Conservation (phyloP, 805 yeast genomes). For the Cyberlindnera subsufficiens region DNA sequence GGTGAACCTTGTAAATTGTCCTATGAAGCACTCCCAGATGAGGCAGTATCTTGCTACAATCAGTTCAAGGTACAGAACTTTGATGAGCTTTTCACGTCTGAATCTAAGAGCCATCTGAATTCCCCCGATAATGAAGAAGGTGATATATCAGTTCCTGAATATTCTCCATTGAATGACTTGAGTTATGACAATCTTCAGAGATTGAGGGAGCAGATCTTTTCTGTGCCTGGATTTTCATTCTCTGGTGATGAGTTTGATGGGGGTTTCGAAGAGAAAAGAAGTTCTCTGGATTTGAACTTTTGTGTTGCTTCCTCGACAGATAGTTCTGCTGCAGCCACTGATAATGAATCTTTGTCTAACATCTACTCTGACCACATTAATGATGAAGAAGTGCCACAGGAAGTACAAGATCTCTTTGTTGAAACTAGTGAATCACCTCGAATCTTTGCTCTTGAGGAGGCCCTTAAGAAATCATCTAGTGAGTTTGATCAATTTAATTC, state of each 20-base stretch:
- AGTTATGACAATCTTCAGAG: slow-evolving; percentile 2
- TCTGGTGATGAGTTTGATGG: slow-evolving; percentile 1
- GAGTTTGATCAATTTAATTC: no score
- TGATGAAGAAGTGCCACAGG: no score
- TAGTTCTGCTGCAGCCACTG: background rate
- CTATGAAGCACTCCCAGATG: background rate
- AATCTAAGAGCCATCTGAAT: background rate
- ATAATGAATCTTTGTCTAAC: background rate
- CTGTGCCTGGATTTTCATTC: background rate
- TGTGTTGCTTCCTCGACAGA: background rate
- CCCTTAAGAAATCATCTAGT: no score
- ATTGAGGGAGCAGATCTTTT: slow-evolving; percentile 1
- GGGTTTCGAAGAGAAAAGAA: no score
- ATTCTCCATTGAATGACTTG: slow-evolving; percentile 5
- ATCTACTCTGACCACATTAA: no score
- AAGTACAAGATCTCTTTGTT: no score
- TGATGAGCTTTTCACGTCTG: background rate
- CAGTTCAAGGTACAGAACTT: background rate
- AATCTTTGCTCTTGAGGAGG: no score
- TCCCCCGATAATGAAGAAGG: background rate
- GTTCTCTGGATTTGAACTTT: no score
- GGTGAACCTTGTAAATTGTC: background rate
- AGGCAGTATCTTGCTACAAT: slow-evolving; percentile 1
- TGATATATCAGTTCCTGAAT: background rate
- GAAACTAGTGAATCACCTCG: no score